Base-by-base conservation (phyloP, 139 green algal genomes). In the Coelastrella sp. region DNA sequence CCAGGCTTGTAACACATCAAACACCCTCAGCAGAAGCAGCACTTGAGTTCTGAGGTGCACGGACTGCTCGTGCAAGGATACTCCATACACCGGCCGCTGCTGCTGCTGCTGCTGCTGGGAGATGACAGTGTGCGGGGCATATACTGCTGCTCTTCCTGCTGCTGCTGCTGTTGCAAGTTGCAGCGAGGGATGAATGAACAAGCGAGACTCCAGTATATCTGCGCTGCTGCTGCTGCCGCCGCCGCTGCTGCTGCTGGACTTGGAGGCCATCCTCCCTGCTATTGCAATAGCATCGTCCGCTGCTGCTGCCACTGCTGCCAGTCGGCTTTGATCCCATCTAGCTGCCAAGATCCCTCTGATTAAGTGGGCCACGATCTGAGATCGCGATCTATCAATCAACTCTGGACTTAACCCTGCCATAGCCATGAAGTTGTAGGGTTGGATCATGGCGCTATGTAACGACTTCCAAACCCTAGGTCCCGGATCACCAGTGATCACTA, bases 11-110 rank as follows among this genome's bases (percentile, higher is more conserved):
- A 81, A 38, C 34, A 81, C 51, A 35, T 81, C 32, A 38, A 81
- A 69, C 50, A 81, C 74, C 35, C n/a, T 21, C 72, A 80, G 72
- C 72, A 80, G n/a, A 13, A 81, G 51, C 74, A 69, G 50, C 74
- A 81, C 50, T n/a, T 69, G 74, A 4, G 7, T 81, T n/a, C 45
- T 59, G 45, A 66, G 15, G 4, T 81, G 74, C 74, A 51, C 34
- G 4, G 51, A 51, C 74, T 81, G 74, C 51, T 68, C 7, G 21
- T 67, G 51, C 34, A 81, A 41, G 27, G 74, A 34, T 37, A 81
- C 19, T n/a, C 74, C 74, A 19, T 50, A 21, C 21, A 50, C 4
- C 11, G 21, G 17, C 51, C 37, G 51, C 51, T 34, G 48, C 72
- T 80, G 72, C 72, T 50, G 45, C 69, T 78, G 69, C 72, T 80